These are phyloP conservation scores for Lactarius pseudohatsudake DNA, from an alignment of 768 basidiomycete species.

Conservation along the genomic window DNA sequence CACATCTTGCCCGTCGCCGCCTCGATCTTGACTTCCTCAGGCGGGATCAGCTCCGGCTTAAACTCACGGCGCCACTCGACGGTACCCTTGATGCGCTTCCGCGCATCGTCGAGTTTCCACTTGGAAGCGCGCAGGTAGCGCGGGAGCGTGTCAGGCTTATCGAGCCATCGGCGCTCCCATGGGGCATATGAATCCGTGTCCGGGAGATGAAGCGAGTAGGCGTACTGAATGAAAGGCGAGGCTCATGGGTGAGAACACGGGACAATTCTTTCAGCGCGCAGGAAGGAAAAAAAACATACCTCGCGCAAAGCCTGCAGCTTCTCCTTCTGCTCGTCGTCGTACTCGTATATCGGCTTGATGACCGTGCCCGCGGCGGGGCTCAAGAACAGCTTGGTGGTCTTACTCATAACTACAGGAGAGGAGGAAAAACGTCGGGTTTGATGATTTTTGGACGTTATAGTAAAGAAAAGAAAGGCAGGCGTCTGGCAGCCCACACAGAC, in stretches of 20 bases:
- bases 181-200: conserved; percentile 65
- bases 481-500: background rate
- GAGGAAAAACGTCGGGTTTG: background rate
- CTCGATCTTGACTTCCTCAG: conserved; percentile 78
- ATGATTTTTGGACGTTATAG: background rate
- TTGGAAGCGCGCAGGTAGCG: conserved; percentile 87
- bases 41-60: conserved; percentile 80
- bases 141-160: conserved; percentile 61
- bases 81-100: conserved; percentile 75
- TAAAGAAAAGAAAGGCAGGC: background rate
- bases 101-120: conserved; percentile 75
- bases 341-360: conserved; percentile 55
- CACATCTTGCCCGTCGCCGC: conserved; percentile 89
- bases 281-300: conserved; percentile 41
- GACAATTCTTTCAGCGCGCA: background rate
- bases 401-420: conserved; percentile 36
- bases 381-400: conserved; percentile 52
- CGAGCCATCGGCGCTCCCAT: conserved; percentile 80
- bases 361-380: conserved; percentile 53
- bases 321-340: conserved; percentile 60
- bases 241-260: background rate
- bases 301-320: conserved; percentile 61
- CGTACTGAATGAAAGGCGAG: conserved; percentile 54
- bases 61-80: conserved; percentile 84
- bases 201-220: conserved; percentile 61